Base-by-base conservation (phyloP, 2,329 filamentous ascomycete genomes). In the Remersonia thermophila region DNA sequence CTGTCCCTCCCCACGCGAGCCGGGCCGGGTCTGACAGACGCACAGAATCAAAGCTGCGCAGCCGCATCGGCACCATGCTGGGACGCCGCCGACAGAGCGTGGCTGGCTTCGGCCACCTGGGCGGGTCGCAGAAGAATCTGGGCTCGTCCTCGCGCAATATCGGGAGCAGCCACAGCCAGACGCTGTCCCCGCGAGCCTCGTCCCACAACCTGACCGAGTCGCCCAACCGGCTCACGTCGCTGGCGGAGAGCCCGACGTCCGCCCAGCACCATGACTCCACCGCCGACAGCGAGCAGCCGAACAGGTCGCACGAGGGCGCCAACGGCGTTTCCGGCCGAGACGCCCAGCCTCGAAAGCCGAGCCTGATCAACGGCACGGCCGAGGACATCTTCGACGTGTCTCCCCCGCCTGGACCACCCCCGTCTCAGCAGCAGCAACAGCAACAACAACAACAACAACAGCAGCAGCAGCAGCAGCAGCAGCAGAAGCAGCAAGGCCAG, bases 51-150 rank as follows among this genome's bases (percentile, higher is more conserved):
- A 74, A 69, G 47, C 51, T 77, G 29, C 66, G 76, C 32, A 73
- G 71, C 48, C 69, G 77, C 37, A 67, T 84, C 36, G 79, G 80
- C 12, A 83, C 79, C 10, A 78, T 83, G 62, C 67, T 83, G 30
- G 70, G 73, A 18, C 67, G 76, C 15, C 63, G 76, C 40, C 66
- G 78, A 27, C 76, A 81, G 54, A 83, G 77, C 54, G 64, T 82
- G 38, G 67, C 67, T 42, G 62, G 77, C 29, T 79, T 71, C 52
- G 71, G 63, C 39, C 69, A 61, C 53, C 64, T 68, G 47, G 38
- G 38, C 13, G 78, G 68, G 0, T 66, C 71, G 2, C 59, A 63
- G 26, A 78, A 73, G 53, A 62, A 65, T 14, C 48, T 53, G 3
- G 54, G 56, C 3, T 66, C 70, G 2, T 80, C 85, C 50, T 71